Evolutionary conservation across 2,329 filamentous ascomycete genomes (phyloP).

Genomic region (Sphaerostilbella broomeana): DNA sequence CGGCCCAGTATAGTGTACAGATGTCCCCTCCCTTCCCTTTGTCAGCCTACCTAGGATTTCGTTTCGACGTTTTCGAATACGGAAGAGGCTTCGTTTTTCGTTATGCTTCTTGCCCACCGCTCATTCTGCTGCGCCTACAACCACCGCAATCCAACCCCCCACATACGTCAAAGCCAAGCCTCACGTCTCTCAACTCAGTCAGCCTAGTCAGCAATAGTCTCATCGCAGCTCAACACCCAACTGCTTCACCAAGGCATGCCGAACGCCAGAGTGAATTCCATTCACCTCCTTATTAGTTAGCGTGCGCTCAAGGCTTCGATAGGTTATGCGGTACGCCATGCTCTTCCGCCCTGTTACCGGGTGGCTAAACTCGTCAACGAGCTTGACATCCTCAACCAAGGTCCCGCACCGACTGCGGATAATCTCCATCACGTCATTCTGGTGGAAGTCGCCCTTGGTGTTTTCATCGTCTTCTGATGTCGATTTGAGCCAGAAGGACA

Average conservation of each 20-base stretch:
- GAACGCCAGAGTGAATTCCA: slow-evolving; percentile 63
- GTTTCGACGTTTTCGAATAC: neutral
- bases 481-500: slow-evolving; percentile 77
- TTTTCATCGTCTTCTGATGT: slow-evolving; percentile 44
- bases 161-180: neutral
- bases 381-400: slow-evolving; percentile 75
- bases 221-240: slow-evolving; percentile 63
- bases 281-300: slow-evolving; percentile 80
- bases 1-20: neutral
- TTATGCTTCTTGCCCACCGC: neutral
- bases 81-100: too few species aligned
- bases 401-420: slow-evolving; percentile 78
- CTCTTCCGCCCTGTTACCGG: slow-evolving; percentile 78
- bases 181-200: neutral
- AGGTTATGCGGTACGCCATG: slow-evolving; percentile 88
- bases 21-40: neutral
- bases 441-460: slow-evolving; percentile 59
- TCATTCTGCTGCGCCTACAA: neutral
- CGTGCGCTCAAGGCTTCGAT: slow-evolving; percentile 85
- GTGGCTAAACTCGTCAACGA: slow-evolving; percentile 83
- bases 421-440: slow-evolving; percentile 96
- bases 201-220: neutral
- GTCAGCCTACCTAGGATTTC: neutral
- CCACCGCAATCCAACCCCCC: neutral
- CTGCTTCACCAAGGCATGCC: slow-evolving; percentile 56